Conservation (phyloP, 495 filamentous ascomycete species). For the Lophiostoma macrostomum region DNA sequence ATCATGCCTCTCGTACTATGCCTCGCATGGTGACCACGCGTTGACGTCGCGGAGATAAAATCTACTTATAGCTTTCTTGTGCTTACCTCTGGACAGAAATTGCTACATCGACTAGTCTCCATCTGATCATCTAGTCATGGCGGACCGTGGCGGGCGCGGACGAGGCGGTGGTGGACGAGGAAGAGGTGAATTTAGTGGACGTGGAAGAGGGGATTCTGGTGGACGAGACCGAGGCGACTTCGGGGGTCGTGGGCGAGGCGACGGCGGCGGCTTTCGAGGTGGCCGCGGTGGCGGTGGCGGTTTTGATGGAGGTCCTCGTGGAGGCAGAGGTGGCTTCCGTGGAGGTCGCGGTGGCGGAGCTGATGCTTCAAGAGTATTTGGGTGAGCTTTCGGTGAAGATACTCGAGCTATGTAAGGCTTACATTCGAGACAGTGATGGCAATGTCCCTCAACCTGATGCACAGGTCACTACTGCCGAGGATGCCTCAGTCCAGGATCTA, state of each 20-base stretch:
- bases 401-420: background rate
- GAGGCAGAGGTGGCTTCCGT: conserved; percentile 10
- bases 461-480: conserved; percentile 23
- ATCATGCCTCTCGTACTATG: too few relatives aligned
- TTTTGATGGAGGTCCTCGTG: background rate
- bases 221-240: background rate
- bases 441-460: conserved; percentile 28
- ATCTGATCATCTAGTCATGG: background rate
- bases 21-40: too few relatives aligned
- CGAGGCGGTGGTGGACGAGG: conserved; percentile 16
- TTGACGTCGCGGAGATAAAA: background rate
- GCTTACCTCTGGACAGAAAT: background rate
- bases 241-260: background rate
- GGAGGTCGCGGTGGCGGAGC: conserved; percentile 2
- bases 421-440: conserved; percentile 21
- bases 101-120: background rate
- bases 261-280: background rate
- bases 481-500: conserved; percentile 10
- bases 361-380: conserved; percentile 3
- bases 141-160: conserved; percentile 15
- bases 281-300: conserved; percentile 9
- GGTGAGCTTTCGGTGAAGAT: conserved; percentile 11
- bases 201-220: conserved; percentile 6
- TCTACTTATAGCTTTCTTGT: background rate
- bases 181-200: background rate